phyloP scores from a whole-genome alignment of 169 alveolate genomes.

The Cryptosporidium tyzzeri region DNA sequence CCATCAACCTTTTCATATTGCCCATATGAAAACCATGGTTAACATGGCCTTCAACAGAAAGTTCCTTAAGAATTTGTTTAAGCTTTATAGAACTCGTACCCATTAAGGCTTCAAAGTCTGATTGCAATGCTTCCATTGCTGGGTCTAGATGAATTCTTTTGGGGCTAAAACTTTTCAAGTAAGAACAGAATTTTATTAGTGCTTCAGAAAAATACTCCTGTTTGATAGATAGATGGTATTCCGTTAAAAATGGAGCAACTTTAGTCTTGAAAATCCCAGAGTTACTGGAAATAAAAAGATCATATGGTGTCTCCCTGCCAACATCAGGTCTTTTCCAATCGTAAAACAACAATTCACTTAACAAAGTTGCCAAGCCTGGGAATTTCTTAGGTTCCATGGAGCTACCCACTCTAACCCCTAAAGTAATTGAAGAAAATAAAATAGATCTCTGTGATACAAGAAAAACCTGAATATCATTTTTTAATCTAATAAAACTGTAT shows the following conservation, averaged over 20 bases:
- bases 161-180: conserved; percentile 13
- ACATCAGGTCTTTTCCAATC: conserved; percentile 43
- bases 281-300: conserved; percentile 23
- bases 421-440: conserved; percentile 3
- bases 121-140: conserved; percentile 11
- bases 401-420: conserved; percentile 68
- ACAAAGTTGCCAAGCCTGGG: conserved; percentile 58
- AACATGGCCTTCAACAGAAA: conserved; percentile 16
- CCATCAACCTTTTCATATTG: background rate
- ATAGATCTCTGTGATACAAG: conserved; percentile 36
- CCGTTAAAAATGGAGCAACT: conserved; percentile 28
- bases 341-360: conserved; percentile 29
- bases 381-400: conserved; percentile 42
- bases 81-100: background rate
- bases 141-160: conserved; percentile 46
- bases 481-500: conserved; percentile 26
- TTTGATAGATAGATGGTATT: conserved; percentile 28
- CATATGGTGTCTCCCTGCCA: background rate
- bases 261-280: conserved; percentile 21
- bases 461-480: conserved; percentile 51
- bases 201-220: conserved; percentile 42
- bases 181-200: conserved; percentile 13
- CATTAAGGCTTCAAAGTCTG: conserved; percentile 14
- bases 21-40: conserved; percentile 38
- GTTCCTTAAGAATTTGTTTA: conserved; percentile 28